Base-by-base conservation (phyloP, 2,329 filamentous ascomycete species). In the Fusarium coicis region DNA sequence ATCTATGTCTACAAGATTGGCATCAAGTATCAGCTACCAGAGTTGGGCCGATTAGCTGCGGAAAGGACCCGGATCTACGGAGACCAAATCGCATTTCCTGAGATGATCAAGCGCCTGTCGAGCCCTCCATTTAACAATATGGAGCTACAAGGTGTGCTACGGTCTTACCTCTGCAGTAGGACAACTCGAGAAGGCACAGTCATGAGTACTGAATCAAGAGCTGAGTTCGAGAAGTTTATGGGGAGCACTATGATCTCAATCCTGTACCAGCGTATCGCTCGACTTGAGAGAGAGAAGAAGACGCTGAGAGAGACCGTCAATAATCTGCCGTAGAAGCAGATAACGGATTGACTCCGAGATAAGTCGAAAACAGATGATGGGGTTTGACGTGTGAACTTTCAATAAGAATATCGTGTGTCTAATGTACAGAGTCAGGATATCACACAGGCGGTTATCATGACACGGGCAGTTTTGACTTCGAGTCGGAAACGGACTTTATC, bases 401-500 rank as follows among this genome's bases (percentile, higher is more conserved):
- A 18, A 23, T 43, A 10, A 23, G 16, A 23, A n/a, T 43, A 26
- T 26, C n/a, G 42, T 44, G n/a, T 9, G 10, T 44, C 16, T 26
- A 19, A 19, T 26, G 4, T 26, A 42, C 12, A 10, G n/a, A 42
- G 40, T 16, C 21, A 42, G 40, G 40, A 42, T n/a, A 14, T 15
- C n/a, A 6, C 40, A n/a, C 5, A n/a, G 42, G 10, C 12, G 18
- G 11, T 19, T 19, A 11, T 9, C 11, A 19, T 5, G 11, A 19
- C 0, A 19, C 11, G 7, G 23, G 7, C 19, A 7, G 23, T 19
- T 19, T 43, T 3, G 0, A 43, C 14, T 0, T 23, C 5, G 40
- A 11, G 40, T 23, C n/a, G 18, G 15, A 23, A 23, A 23, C 37
- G n/a, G 40, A 43, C n/a, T 6, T 7, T 34, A 12, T 34, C 12